Conservation (phyloP, 179 eudicot species). For the Monotropa hypopitys region DNA sequence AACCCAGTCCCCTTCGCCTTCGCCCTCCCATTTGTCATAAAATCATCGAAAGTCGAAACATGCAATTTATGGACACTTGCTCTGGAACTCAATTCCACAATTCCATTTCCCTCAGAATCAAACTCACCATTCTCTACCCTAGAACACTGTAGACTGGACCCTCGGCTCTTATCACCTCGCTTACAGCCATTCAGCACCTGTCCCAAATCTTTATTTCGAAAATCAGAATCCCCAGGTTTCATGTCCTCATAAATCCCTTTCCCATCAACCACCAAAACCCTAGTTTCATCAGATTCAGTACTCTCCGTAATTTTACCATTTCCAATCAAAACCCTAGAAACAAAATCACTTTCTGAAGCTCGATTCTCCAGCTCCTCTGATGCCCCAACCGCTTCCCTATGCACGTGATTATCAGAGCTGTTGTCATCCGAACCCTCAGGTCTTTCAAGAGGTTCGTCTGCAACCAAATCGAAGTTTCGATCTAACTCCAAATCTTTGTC, state of each 20-base stretch:
- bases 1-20: background rate
- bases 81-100: background rate
- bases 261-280: slow-evolving; percentile 10
- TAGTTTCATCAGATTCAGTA: slow-evolving; percentile 10
- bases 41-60: slow-evolving; percentile 18
- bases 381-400: slow-evolving; percentile 22
- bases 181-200: background rate
- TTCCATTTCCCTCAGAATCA: background rate
- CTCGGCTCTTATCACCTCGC: background rate
- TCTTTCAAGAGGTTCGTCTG: background rate
- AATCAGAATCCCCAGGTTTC: slow-evolving; percentile 11
- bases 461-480: background rate
- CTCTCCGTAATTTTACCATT: slow-evolving; percentile 1
- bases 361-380: slow-evolving; percentile 1
- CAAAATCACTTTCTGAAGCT: slow-evolving; percentile 11
- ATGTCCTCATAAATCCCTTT: slow-evolving; percentile 14
- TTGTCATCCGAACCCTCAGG: slow-evolving; percentile 4
- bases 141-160: background rate
- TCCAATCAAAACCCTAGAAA: slow-evolving; percentile 16
- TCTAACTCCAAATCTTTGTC: slow-evolving; percentile 19
- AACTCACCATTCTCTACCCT: slow-evolving; percentile 1
- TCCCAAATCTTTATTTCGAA: background rate
- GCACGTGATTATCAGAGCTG: background rate
- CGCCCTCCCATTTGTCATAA: slow-evolving; percentile 12
- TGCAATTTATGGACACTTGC: background rate